These are phyloP conservation scores for Angomonas deanei DNA, from an alignment of 208 protist genomes.

Conservation along the genomic window DNA sequence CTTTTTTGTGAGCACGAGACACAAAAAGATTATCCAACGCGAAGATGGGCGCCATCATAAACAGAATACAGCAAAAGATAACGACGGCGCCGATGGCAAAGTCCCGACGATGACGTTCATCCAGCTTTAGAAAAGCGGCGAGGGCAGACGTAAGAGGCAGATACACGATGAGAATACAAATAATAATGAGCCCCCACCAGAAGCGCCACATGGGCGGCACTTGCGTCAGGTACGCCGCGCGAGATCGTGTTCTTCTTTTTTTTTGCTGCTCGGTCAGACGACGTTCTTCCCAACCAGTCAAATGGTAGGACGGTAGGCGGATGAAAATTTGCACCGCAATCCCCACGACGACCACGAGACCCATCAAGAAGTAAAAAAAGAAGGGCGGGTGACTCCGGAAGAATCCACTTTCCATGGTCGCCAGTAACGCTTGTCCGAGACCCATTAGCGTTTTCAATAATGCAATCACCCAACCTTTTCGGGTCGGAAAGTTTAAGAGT, in stretches of 20 bases:
- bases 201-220: conserved; percentile 51
- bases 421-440: conserved; percentile 55
- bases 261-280: conserved; percentile 21
- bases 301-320: conserved; percentile 50
- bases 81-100: conserved; percentile 38
- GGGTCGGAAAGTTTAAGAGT: conserved; percentile 50
- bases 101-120: background rate
- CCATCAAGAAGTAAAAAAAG: conserved; percentile 63
- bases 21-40: background rate
- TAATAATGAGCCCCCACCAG: conserved; percentile 31
- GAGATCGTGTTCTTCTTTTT: conserved; percentile 5
- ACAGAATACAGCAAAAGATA: conserved; percentile 14
- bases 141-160: conserved; percentile 45
- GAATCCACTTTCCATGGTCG: conserved; percentile 44
- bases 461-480: conserved; percentile 39
- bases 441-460: conserved; percentile 68
- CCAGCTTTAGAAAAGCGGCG: conserved; percentile 21
- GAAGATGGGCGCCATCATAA: conserved; percentile 10
- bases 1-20: background rate
- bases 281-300: conserved; percentile 37
- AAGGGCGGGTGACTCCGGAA: conserved; percentile 18
- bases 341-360: conserved; percentile 15
- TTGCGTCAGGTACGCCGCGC: conserved; percentile 41
- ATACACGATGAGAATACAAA: conserved; percentile 50
- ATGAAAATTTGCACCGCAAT: conserved; percentile 25